Percentiles rank a stretch among this genome's conserved stretches.
phyloP scores from a whole-genome alignment of 164 flowering plant species.

The Platanus orientalis region DNA sequence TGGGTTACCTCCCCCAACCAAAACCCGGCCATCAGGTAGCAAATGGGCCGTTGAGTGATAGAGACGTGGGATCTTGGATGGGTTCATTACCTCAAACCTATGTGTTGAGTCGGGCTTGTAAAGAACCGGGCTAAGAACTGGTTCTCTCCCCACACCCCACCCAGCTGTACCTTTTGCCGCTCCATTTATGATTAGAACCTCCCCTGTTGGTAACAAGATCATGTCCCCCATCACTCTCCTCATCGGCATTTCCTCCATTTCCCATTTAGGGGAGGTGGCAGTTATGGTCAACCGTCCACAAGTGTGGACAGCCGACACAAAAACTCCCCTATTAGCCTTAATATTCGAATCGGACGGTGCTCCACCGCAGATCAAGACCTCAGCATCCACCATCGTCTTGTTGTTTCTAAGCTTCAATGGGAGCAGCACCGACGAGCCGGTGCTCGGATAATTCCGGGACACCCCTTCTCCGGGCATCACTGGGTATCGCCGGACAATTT shows the following conservation, averaged over 20 bases:
- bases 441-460: constrained; percentile 46
- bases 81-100: constrained; percentile 27
- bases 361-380: constrained; percentile 58
- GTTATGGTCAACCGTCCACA: constrained; percentile 42
- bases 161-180: constrained; percentile 48
- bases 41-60: constrained; percentile 42
- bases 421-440: constrained; percentile 48
- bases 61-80: constrained; percentile 30
- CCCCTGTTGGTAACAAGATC: constrained; percentile 43
- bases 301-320: constrained; percentile 28
- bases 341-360: constrained; percentile 26
- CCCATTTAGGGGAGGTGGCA: constrained; percentile 29
- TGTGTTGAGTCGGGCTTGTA: constrained; percentile 19
- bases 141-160: constrained; percentile 33
- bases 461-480: constrained; percentile 37
- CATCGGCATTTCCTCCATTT: constrained; percentile 50
- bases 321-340: constrained; percentile 20
- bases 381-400: constrained; percentile 17
- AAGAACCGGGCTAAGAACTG: constrained; percentile 41
- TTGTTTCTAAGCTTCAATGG: constrained; percentile 21
- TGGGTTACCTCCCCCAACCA: constrained; percentile 41
- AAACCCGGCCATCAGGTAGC: constrained; percentile 29
- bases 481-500: constrained; percentile 31
- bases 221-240: constrained; percentile 48
- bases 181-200: constrained; percentile 51